Evolutionary conservation across 1,139 yeast species (phyloP).

Genomic region (Pichiaceae sp.): DNA sequence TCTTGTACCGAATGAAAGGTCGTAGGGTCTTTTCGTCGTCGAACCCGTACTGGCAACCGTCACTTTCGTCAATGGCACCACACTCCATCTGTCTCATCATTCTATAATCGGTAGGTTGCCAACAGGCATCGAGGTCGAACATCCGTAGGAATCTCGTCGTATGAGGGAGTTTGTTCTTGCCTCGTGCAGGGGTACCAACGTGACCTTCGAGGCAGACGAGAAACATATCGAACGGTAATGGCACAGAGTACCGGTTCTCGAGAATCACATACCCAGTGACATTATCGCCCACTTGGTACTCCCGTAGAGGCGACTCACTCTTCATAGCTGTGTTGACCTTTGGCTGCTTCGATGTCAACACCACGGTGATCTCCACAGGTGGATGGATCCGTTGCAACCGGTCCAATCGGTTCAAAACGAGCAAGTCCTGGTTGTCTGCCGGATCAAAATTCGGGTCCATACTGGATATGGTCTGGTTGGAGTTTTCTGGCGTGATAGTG

Average conservation of each 20-base stretch:
- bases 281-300: conserved; percentile 46
- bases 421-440: conserved; percentile 19
- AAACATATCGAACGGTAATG: conserved; percentile 47
- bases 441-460: conserved; percentile 12
- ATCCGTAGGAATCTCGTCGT: conserved; percentile 28
- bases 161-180: conserved; percentile 8
- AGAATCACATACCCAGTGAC: conserved; percentile 47
- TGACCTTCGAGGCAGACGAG: conserved; percentile 51
- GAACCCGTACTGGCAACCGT: conserved; percentile 5
- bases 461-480: conserved; percentile 1
- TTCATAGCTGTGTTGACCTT: conserved; percentile 20
- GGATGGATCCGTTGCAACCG: conserved; percentile 23
- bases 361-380: conserved; percentile 26
- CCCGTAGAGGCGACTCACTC: conserved; percentile 30
- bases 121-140: conserved; percentile 34
- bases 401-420: conserved; percentile 28
- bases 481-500: background rate
- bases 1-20: conserved; percentile 7
- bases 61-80: conserved; percentile 4
- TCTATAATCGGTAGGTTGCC: conserved; percentile 23
- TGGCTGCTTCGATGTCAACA: conserved; percentile 29
- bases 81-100: conserved; percentile 1
- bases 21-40: conserved; percentile 2
- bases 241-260: conserved; percentile 31
- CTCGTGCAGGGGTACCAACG: conserved; percentile 5